These are phyloP conservation scores for Tetragonia tetragonoides DNA, from an alignment of 148 eudicot genomes.

Conservation along the genomic window DNA sequence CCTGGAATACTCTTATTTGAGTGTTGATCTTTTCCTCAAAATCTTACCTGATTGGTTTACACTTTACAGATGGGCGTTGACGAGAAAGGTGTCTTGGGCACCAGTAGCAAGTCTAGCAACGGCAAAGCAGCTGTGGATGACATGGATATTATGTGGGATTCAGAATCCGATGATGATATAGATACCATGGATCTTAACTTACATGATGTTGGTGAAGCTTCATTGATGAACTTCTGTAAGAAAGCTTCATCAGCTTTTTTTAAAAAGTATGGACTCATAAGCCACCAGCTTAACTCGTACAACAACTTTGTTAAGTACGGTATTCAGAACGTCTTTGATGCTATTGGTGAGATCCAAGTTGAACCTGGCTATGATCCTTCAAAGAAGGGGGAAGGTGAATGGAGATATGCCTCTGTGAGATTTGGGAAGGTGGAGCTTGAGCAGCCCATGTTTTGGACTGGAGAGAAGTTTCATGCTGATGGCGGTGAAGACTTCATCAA, in stretches of 20 bases:
- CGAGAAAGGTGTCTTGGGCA: conserved; percentile 45
- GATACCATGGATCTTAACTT: conserved; percentile 38
- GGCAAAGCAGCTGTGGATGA: conserved; percentile 36
- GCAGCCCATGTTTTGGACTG: conserved; percentile 74
- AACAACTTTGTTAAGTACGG: conserved; percentile 68
- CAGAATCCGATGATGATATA: conserved; percentile 41
- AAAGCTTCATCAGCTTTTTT: conserved; percentile 72
- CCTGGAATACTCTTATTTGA: background rate
- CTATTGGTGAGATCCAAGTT: conserved; percentile 60
- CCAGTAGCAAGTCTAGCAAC: conserved; percentile 28
- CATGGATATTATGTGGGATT: conserved; percentile 42
- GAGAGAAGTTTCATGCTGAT: conserved; percentile 58
- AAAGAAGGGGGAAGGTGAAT: conserved; percentile 69
- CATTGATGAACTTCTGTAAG: conserved; percentile 55
- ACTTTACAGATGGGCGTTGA: conserved; percentile 31
- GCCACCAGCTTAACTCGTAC: conserved; percentile 87
- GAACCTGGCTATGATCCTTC: conserved; percentile 88
- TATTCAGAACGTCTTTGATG: conserved; percentile 59
- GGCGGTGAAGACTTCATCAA: conserved; percentile 48
- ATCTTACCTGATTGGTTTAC: background rate
- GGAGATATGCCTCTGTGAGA: conserved; percentile 61
- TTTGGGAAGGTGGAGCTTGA: conserved; percentile 81
- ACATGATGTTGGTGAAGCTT: conserved; percentile 47
- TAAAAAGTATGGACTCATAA: conserved; percentile 69
- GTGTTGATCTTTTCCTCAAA: background rate